These are phyloP conservation scores for Cladosporium sp. DNA, from an alignment of 2,329 filamentous ascomycete genomes.

Conservation along the genomic window DNA sequence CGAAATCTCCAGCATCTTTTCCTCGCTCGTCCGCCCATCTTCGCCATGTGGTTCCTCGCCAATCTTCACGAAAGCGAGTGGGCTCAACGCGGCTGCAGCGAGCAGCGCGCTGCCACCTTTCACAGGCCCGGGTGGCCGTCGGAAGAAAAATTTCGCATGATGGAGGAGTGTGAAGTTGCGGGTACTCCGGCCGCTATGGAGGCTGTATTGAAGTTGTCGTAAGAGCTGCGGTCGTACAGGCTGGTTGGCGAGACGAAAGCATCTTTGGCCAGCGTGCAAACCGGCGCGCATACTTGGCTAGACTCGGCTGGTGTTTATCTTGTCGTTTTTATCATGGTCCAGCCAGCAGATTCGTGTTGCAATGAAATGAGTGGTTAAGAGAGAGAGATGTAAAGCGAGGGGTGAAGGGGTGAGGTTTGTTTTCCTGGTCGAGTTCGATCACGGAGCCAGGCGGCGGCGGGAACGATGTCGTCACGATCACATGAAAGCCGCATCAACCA, in stretches of 20 bases:
- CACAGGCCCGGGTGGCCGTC: slow-evolving; percentile 36
- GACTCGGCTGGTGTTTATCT: neutral
- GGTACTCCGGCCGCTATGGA: slow-evolving; percentile 28
- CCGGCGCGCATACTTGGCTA: slow-evolving; percentile 30
- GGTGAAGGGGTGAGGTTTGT: slow-evolving; percentile 4
- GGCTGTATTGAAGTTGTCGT: slow-evolving; percentile 33
- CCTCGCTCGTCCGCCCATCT: slow-evolving; percentile 69
- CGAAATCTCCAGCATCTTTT: slow-evolving; percentile 83
- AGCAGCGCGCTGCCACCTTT: slow-evolving; percentile 37
- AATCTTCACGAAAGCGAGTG: slow-evolving; percentile 60
- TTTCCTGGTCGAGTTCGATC: slow-evolving; percentile 8
- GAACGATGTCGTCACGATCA: slow-evolving; percentile 9
- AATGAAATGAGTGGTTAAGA: neutral
- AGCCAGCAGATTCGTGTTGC: neutral
- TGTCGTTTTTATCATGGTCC: slow-evolving; percentile 6
- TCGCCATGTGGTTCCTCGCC: slow-evolving; percentile 49
- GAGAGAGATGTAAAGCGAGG: neutral
- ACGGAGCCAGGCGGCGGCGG: neutral
- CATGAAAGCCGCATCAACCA: slow-evolving; percentile 12
- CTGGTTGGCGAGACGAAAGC: slow-evolving; percentile 24
- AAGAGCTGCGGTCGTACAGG: slow-evolving; percentile 32
- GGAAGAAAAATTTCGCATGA: slow-evolving; percentile 30
- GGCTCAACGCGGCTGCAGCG: slow-evolving; percentile 50
- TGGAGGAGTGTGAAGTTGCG: slow-evolving; percentile 29
- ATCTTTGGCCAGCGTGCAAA: slow-evolving; percentile 28